Conservation (phyloP, 345 rosid species). For the Euclidium syriacum region DNA sequence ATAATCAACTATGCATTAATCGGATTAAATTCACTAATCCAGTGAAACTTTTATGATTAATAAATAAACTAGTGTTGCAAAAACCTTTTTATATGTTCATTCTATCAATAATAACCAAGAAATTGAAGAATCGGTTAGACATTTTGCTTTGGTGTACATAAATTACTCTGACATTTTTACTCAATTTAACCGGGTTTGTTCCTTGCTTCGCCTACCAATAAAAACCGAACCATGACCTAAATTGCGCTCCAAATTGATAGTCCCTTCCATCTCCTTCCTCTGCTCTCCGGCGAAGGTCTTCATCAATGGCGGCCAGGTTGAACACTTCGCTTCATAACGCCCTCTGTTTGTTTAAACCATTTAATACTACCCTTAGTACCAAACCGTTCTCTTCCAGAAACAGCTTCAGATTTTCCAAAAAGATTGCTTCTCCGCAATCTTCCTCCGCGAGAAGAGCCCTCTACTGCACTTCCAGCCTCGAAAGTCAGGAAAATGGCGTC, state of each 20-base stretch:
- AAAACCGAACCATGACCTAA: constrained; percentile 25
- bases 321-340: constrained; percentile 54
- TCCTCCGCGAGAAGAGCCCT: constrained; percentile 31
- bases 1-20: no score
- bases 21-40: no score
- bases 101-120: no score
- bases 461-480: constrained; percentile 38
- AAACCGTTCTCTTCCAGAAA: constrained; percentile 37
- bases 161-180: neutral
- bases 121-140: neutral
- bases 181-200: neutral
- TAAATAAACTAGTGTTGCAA: no score
- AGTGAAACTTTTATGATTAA: no score
- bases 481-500: neutral
- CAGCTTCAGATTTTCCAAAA: constrained; percentile 40
- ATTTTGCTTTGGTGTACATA: neutral
- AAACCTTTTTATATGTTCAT: no score
- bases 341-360: constrained; percentile 46
- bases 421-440: constrained; percentile 26
- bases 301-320: constrained; percentile 63
- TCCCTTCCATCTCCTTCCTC: constrained; percentile 5
- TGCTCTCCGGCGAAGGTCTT: constrained; percentile 17
- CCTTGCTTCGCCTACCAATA: neutral
- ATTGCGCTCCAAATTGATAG: neutral
- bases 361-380: constrained; percentile 29